These are phyloP conservation scores for Pseudohyphozyma bogoriensis DNA, from an alignment of 768 basidiomycete genomes.

Conservation along the genomic window DNA sequence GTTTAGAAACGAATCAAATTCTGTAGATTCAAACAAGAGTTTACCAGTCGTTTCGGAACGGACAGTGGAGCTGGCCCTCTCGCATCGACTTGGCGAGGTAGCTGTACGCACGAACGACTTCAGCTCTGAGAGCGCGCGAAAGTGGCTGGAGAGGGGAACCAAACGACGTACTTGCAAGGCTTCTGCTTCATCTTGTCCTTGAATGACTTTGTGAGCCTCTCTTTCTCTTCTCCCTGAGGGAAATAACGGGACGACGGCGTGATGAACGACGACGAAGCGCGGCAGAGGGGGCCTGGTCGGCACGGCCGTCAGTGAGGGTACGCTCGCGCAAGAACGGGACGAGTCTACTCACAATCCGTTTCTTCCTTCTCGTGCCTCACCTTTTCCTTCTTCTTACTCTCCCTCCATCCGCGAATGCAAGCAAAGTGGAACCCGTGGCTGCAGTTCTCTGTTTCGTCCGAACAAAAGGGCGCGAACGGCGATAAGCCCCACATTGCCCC, in stretches of 20 bases:
- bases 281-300: background rate
- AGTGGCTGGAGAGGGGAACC: background rate
- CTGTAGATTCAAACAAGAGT: too few relatives aligned
- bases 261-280: background rate
- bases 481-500: background rate
- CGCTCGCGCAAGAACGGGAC: too few relatives aligned
- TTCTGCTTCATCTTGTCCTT: background rate
- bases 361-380: background rate
- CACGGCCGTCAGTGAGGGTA: background rate
- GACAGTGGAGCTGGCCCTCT: background rate
- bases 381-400: background rate
- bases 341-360: background rate
- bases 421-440: background rate
- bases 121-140: background rate
- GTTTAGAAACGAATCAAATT: too few relatives aligned
- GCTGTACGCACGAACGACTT: background rate
- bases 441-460: background rate
- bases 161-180: background rate
- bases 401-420: background rate
- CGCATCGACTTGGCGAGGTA: background rate
- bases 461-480: too few relatives aligned
- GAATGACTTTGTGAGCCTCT: background rate
- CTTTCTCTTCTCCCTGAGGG: background rate
- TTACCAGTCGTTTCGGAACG: background rate
- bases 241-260: background rate